These are phyloP conservation scores for Pestalotiopsis fici DNA, from an alignment of 2,329 filamentous ascomycete genomes.

Conservation along the genomic window DNA sequence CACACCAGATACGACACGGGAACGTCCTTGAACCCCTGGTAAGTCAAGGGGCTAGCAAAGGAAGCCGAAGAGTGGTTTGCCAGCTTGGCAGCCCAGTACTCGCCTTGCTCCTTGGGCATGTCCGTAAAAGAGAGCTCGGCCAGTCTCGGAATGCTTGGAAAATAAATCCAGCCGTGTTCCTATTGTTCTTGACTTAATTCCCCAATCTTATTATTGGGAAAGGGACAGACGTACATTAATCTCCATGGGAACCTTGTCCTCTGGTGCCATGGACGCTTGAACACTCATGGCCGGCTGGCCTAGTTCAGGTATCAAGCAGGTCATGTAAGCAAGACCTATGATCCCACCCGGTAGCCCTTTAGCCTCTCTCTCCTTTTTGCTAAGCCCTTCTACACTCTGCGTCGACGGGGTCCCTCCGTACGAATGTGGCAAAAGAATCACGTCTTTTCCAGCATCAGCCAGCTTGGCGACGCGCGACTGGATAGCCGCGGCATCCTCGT, in stretches of 20 bases:
- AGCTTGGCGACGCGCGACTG: conserved; percentile 31
- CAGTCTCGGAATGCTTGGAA: conserved; percentile 10
- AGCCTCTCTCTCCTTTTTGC: conserved; percentile 30
- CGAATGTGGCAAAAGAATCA: conserved; percentile 25
- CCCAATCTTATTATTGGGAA: neutral
- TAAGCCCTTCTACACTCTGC: conserved; percentile 33
- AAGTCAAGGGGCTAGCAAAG: conserved; percentile 34
- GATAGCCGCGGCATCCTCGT: conserved; percentile 35
- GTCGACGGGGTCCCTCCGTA: conserved; percentile 25
- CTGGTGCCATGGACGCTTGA: neutral
- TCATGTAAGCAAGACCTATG: conserved; percentile 31
- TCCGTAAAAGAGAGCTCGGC: conserved; percentile 24
- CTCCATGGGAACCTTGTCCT: neutral
- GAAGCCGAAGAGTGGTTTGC: conserved; percentile 31
- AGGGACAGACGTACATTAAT: conserved; percentile 9
- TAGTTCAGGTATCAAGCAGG: conserved; percentile 22
- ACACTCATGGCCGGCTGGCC: conserved; percentile 18
- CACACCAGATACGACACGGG: conserved; percentile 40
- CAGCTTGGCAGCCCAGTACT: conserved; percentile 5
- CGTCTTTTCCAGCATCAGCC: conserved; percentile 29
- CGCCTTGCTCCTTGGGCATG: conserved; percentile 23
- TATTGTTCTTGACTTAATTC: neutral
- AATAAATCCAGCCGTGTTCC: conserved; percentile 28
- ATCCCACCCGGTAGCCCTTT: conserved; percentile 38
- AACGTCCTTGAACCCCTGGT: conserved; percentile 40